A percentile compares a stretch with the other conserved stretches of the same genome.
These are phyloP conservation scores for Xylaria sp. DNA, from an alignment of 2,329 filamentous ascomycete species.

Conservation along the genomic window DNA sequence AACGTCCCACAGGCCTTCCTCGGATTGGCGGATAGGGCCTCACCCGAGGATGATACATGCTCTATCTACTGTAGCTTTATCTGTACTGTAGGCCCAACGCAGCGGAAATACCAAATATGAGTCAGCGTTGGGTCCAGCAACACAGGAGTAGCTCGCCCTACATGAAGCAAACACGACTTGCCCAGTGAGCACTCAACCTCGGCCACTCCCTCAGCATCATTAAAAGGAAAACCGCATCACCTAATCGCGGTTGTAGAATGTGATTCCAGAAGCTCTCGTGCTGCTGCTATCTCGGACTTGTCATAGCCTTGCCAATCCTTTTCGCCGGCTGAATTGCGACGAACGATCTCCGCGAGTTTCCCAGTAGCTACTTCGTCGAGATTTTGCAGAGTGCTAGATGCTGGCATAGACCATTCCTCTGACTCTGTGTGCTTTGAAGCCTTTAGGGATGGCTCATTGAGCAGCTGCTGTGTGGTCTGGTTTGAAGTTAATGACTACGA, in stretches of 20 bases:
- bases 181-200: background rate
- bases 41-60: conserved; percentile 44
- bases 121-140: conserved; percentile 28
- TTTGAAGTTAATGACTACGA: conserved; percentile 43
- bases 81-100: conserved; percentile 27
- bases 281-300: conserved; percentile 76
- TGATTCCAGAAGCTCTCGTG: conserved; percentile 72
- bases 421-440: conserved; percentile 59
- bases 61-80: conserved; percentile 38
- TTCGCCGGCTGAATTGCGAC: conserved; percentile 69
- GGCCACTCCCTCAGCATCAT: conserved; percentile 16
- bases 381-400: conserved; percentile 69
- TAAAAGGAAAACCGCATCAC: conserved; percentile 50
- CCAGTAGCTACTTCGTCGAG: conserved; percentile 78
- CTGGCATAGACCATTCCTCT: conserved; percentile 66
- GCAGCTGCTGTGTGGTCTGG: conserved; percentile 63
- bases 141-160: conserved; percentile 13
- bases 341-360: conserved; percentile 81
- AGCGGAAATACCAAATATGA: conserved; percentile 24
- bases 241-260: conserved; percentile 59
- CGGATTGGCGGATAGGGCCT: conserved; percentile 40
- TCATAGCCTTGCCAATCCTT: conserved; percentile 79
- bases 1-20: conserved; percentile 49
- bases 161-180: conserved; percentile 20
- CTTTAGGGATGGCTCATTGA: conserved; percentile 56